A percentile compares a stretch with the other conserved stretches of the same genome.
Conservation (phyloP, 164 flowering plant species). For the Aristolochia californica region DNA sequence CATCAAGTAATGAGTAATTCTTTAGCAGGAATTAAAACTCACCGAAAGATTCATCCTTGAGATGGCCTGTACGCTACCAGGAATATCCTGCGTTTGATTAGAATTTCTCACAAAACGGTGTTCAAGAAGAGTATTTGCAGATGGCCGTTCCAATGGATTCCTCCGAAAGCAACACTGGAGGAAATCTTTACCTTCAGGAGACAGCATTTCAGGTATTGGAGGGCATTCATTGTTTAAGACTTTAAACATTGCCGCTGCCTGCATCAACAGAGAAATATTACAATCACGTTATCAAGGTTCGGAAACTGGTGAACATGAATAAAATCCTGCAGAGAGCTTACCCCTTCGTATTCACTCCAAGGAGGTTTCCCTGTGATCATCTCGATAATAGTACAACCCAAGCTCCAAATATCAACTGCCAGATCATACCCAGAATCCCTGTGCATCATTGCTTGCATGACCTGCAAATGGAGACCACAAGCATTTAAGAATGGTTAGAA, state of each 20-base stretch:
- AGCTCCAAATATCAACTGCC: conserved; percentile 94
- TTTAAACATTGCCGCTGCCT: conserved; percentile 96
- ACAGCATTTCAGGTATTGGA: conserved; percentile 65
- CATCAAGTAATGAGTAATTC: neutral
- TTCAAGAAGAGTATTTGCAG: conserved; percentile 56
- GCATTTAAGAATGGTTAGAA: neutral
- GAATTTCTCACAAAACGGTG: conserved; percentile 57
- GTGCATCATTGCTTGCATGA: conserved; percentile 55
- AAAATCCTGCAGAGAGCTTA: conserved; percentile 17
- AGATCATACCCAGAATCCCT: conserved; percentile 48
- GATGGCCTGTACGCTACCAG: conserved; percentile 12
- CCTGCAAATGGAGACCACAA: conserved; percentile 4
- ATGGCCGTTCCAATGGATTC: conserved; percentile 82
- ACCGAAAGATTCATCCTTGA: conserved; percentile 18
- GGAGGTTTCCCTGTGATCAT: conserved; percentile 93
- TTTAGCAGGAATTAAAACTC: conserved; percentile 1
- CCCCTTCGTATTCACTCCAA: conserved; percentile 88
- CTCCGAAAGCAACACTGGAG: conserved; percentile 63
- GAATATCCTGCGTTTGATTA: conserved; percentile 21
- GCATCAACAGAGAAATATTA: conserved; percentile 11
- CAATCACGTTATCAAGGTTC: too few relatives aligned
- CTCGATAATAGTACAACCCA: conserved; percentile 93
- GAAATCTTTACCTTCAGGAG: conserved; percentile 76
- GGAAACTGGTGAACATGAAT: neutral
- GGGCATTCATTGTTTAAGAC: conserved; percentile 58